Evolutionary conservation across 2,329 filamentous ascomycete species (phyloP).

Genomic region (Hymenoscyphus albidus): DNA sequence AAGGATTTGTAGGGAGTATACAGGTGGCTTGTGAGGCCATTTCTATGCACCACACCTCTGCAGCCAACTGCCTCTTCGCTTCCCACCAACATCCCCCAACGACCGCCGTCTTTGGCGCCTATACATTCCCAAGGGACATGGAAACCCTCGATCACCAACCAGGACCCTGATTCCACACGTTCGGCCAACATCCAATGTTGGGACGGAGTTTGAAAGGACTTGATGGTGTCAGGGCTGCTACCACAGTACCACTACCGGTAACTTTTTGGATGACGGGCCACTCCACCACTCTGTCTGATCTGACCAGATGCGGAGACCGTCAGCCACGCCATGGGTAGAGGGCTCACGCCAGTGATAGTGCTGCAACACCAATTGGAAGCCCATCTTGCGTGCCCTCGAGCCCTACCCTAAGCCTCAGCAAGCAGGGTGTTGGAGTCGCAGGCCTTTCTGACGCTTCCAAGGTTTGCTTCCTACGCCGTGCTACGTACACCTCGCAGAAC

Average conservation of each 20-base stretch:
- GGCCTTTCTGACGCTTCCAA: neutral
- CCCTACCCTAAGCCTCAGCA: neutral
- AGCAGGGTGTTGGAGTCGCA: neutral
- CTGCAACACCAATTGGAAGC: neutral
- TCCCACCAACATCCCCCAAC: neutral
- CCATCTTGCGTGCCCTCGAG: neutral
- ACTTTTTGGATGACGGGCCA: neutral
- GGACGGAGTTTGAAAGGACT: neutral
- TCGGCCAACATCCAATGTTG: neutral
- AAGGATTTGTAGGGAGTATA: neutral
- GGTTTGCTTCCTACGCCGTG: neutral
- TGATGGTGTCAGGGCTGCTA: too few species aligned
- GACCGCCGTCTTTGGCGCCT: neutral
- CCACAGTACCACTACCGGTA: too few species aligned
- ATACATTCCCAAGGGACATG: neutral
- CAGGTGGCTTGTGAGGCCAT: neutral
- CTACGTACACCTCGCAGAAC: too few species aligned
- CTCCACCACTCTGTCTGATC: neutral
- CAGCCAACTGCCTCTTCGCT: too few species aligned
- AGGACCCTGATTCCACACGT: neutral
- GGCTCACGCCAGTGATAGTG: neutral
- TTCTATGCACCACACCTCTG: neutral
- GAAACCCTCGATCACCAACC: neutral
- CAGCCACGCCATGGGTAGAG: neutral
- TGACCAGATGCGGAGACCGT: neutral